Evolutionary conservation across 192 early-diverging fungal species (phyloP).

Genomic region (Linnemannia zychae): DNA sequence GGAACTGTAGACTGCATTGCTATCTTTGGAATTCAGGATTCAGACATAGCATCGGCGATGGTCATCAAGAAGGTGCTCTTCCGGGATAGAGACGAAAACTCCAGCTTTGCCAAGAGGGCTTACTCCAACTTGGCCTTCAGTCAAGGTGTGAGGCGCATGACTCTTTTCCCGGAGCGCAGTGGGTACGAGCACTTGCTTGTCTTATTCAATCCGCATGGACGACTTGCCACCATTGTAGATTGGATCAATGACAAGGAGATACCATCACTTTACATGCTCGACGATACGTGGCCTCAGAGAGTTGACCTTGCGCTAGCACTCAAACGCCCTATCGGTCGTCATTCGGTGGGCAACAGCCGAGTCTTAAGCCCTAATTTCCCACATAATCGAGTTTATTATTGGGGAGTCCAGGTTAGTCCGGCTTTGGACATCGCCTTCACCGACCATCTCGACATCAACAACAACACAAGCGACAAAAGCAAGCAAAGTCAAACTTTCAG

Average conservation of each 20-base stretch:
- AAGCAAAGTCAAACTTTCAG: no score
- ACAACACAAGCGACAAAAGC: no score
- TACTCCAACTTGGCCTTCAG: conserved; percentile 19
- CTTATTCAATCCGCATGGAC: conserved; percentile 29
- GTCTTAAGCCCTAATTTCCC: no score
- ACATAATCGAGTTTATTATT: conserved; percentile 17
- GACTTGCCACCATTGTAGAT: conserved; percentile 36
- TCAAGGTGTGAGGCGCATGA: conserved; percentile 28
- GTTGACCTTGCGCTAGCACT: no score
- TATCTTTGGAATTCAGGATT: conserved; percentile 29
- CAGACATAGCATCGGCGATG: conserved; percentile 16
- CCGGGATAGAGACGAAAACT: neutral
- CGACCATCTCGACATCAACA: neutral
- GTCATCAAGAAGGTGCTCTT: conserved; percentile 34
- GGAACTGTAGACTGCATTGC: conserved; percentile 25
- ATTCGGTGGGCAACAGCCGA: no score
- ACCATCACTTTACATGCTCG: conserved; percentile 21
- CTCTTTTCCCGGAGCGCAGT: conserved; percentile 24
- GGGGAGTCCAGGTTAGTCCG: conserved; percentile 46
- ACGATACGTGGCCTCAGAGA: neutral
- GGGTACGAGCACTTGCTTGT: conserved; percentile 26
- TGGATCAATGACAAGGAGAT: conserved; percentile 38
- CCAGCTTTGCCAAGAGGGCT: neutral
- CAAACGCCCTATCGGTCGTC: no score
- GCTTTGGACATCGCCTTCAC: conserved; percentile 12